Base-by-base conservation (phyloP, 2,329 filamentous ascomycete genomes). In the Knoxdaviesia capensis region DNA sequence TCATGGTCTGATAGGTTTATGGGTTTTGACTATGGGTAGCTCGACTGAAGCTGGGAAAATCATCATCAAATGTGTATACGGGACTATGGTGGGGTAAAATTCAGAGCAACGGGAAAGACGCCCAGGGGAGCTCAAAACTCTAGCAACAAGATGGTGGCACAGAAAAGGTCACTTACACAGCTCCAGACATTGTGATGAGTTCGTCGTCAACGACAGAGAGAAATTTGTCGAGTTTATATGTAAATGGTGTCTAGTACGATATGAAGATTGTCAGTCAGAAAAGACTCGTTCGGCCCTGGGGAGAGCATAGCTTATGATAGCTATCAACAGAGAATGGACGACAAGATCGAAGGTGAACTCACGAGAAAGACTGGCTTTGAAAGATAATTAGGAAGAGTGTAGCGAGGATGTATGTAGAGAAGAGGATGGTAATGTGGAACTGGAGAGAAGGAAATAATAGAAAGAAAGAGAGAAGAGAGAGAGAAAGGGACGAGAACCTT, bases 141-240 rank as follows among this genome's bases (percentile, higher is more conserved):
- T 20, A 20, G 20, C 20, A 20, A 20, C 20, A 5, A 3, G 7
- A 38, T 20, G 20, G 8, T 38, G n/a, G 7, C 20, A 38, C 36
- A 38, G 4, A 37, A 30, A 7, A 40, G 38, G 33, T n/a, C 48
- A 77, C 74, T 77, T 73, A 79, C 74, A 75, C 72, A 62, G 74
- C 61, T 59, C 70, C 69, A 68, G 71, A 75, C 71, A 76, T 75
- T 61, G 61, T 70, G 62, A 58, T 47, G 48, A 41, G 34, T 38
- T 41, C 31, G n/a, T 43, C 28, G 34, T 42, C 20, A 31, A 36
- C 33, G 36, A 38, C 30, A 41, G 41, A 39, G 30, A 43, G 30
- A 8, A 43, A 36, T 20, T 20, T 20, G 20, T 37, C 29, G 34
- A 35, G 34, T 9, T 35, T 9, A 35, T 35, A 11, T 9, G 11